Conservation (phyloP, 116 monocot genomes). For the Thalassia testudinum region DNA sequence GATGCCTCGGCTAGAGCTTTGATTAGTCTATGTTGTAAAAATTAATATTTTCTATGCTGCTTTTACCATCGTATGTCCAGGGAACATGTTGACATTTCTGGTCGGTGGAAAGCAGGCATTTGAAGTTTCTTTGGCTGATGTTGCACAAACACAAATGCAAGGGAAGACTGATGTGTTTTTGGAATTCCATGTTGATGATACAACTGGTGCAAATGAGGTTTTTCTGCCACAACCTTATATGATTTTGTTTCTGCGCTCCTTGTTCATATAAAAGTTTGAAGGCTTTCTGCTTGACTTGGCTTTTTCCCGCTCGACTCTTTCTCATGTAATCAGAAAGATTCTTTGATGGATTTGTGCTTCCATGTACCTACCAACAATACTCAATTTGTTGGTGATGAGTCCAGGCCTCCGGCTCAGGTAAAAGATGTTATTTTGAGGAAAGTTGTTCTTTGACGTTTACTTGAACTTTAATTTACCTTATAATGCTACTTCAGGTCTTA, state of each 20-base stretch:
- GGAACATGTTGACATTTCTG: slow-evolving; percentile 82
- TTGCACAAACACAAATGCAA: slow-evolving; percentile 88
- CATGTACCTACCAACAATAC: slow-evolving; percentile 92
- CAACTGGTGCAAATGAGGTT: slow-evolving; percentile 97
- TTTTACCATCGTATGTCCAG: slow-evolving; percentile 20
- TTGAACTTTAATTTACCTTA: not conserved
- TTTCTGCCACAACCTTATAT: not conserved
- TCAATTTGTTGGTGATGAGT: slow-evolving; percentile 94
- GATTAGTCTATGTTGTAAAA: too few species aligned
- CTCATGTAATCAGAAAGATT: slow-evolving; percentile 57
- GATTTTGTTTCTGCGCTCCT: not conserved
- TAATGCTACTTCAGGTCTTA: slow-evolving; percentile 34
- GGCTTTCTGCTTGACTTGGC: not conserved
- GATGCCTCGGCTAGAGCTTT: too few species aligned
- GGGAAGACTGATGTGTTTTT: slow-evolving; percentile 92
- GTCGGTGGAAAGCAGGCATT: slow-evolving; percentile 94
- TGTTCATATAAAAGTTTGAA: too few species aligned
- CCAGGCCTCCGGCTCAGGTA: slow-evolving; percentile 83
- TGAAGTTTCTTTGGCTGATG: slow-evolving; percentile 92
- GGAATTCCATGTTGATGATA: slow-evolving; percentile 98
- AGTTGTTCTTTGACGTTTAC: not conserved
- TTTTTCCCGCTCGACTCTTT: not conserved
- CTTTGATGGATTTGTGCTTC: slow-evolving; percentile 80
- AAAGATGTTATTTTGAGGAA: not conserved
- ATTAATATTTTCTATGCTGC: not conserved